Evolutionary conservation across 768 basidiomycete species (phyloP).

Genomic region (Wakefieldia striispora): DNA sequence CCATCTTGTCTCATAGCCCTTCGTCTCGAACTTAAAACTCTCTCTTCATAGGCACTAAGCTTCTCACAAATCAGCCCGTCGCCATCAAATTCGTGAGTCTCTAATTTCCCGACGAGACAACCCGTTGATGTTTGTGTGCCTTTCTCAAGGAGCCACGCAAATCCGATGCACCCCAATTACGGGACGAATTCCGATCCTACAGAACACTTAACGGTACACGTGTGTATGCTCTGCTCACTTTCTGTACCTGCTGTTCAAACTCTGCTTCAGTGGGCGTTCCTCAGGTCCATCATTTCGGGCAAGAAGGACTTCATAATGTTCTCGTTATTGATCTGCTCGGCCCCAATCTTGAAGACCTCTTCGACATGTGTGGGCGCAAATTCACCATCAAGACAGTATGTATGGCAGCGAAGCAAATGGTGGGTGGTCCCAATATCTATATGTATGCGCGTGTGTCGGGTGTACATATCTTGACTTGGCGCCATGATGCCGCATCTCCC

Average conservation of each 20-base stretch:
- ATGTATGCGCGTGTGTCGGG: background rate
- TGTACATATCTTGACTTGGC: background rate
- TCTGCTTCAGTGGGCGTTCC: slow-evolving; percentile 79
- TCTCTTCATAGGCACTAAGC: slow-evolving; percentile 65
- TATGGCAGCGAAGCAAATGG: slow-evolving; percentile 99
- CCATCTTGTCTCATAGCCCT: slow-evolving; percentile 1
- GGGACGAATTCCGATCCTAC: slow-evolving; percentile 97
- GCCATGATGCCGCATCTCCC: background rate
- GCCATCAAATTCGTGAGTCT: slow-evolving; percentile 93
- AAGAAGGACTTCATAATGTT: slow-evolving; percentile 97
- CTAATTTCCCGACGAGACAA: slow-evolving; percentile 7
- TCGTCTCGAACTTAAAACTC: slow-evolving; percentile 11
- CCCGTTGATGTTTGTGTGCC: slow-evolving; percentile 9
- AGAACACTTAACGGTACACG: slow-evolving; percentile 89
- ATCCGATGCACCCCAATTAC: slow-evolving; percentile 95
- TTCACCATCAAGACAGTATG: slow-evolving; percentile 98
- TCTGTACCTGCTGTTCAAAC: slow-evolving; percentile 14
- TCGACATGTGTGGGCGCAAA: slow-evolving; percentile 99
- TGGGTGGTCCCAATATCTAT: slow-evolving; percentile 35
- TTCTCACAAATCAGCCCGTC: slow-evolving; percentile 81
- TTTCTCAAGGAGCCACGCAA: slow-evolving; percentile 83
- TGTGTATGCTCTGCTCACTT: slow-evolving; percentile 40
- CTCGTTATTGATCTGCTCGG: slow-evolving; percentile 93
- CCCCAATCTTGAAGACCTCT: slow-evolving; percentile 96
- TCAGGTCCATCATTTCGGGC: slow-evolving; percentile 98